Base-by-base conservation (phyloP, 129 eudicot genomes). In the Flaveria bidentis region DNA sequence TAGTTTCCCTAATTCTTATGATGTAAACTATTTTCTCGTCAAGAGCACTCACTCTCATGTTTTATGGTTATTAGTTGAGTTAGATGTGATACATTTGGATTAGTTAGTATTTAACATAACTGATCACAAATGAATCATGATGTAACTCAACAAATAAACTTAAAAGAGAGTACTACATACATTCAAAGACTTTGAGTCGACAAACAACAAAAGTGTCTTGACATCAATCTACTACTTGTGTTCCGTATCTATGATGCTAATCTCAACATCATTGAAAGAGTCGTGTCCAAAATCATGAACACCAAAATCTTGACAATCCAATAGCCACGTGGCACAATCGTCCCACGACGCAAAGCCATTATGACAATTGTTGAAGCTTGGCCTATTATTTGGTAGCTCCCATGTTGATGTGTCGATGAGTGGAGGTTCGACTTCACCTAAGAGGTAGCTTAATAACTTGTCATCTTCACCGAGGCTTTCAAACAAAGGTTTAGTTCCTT, bases 241-340 rank as follows among this genome's bases (percentile, higher is more conserved):
- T 78, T 76, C 67, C 36, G 70, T 69, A 44, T 61, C 77, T 57
- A 86, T 44, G 52, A 66, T 81, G 76, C 81, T 80, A 68, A 80
- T 46, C 46, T 85, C 91, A 45, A 82, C 44, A 6, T 90, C 86
- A 46, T 78, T 69, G 55, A 88, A 85, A 78, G 88, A 73, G 58
- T 88, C 88, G 7, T 74, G 63, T 28, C 94, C 97, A 65, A 91
- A 91, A 79, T 91, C 97, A 45, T 86, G 87, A 56, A 88, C 73
- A 7, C 97, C 95, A 55, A 91, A 88, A 78, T 91, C 97, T 52
- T 86, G 92, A 69, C 95, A 88, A 65, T 91, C 96, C 81, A 91
- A 53, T 66, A 91, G 77, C 97, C 90, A 87, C 14, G 77, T 60
- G 3, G 84, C 80, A 53, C 87, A 76, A 36, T 88, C 90, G 6